Evolutionary conservation across 257 asterid genomes (phyloP), one percentile per base, ranked within the genome.

Genomic region (Dorcoceras hygrometricum): DNA sequence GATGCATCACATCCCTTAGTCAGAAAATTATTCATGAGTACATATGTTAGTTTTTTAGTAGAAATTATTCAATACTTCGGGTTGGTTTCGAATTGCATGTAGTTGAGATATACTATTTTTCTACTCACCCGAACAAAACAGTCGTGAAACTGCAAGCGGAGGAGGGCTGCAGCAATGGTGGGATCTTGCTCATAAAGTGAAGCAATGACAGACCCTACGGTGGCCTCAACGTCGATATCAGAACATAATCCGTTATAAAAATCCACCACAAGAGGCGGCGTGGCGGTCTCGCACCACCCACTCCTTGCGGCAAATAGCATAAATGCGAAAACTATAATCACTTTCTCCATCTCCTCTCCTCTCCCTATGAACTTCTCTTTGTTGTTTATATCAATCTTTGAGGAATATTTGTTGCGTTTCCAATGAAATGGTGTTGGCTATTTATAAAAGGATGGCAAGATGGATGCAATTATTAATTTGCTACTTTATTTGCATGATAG

Each of bases 1-100:
- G 91, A 85, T 57, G 89, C 91, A 73, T 85, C 91, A 68, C 88
- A 85, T 8, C 91, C 88, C 87, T 80, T 62, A n/a, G n/a, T n/a
- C n/a, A n/a, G n/a, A n/a, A n/a, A n/a, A n/a, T n/a, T n/a, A n/a
- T n/a, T n/a, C n/a, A n/a, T n/a, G n/a, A n/a, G n/a, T n/a, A n/a
- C n/a, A n/a, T n/a, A n/a, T n/a, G n/a, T n/a, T n/a, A n/a, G n/a
- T n/a, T n/a, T n/a, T n/a, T n/a, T n/a, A n/a, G n/a, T n/a, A n/a
- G 6, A 28, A 28, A 28, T 28, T 28, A 28, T 28, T 28, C 6
- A 28, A 1, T 28, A 4, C 3, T 4, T 27, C 3, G 0, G 31
- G 0, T 4, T 28, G 31, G n/a, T n/a, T n/a, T 2, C 8, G 7
- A 46, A 23, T 9, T 2, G 9, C 1, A 3, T 7, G n/a, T n/a